Conservation (phyloP, 768 basidiomycete species). For the Podaxis pistillaris region DNA sequence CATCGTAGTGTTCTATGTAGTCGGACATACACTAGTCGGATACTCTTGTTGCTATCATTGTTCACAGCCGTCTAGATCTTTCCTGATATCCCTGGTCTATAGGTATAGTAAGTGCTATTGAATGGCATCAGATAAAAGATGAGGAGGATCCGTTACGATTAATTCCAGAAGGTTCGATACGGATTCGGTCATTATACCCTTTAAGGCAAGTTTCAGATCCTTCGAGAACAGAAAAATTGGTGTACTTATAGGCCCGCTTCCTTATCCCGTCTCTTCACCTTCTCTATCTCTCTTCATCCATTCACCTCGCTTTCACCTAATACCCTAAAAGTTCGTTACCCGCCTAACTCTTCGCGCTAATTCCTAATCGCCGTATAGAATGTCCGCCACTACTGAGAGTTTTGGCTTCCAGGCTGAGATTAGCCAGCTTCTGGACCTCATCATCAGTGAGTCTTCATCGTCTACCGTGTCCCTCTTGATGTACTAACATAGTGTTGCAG, state of each 20-base stretch:
- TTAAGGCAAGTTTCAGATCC: conserved; percentile 47
- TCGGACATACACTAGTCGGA: neutral
- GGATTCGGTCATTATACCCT: conserved; percentile 27
- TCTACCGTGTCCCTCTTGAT: neutral
- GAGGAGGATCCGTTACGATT: conserved; percentile 18
- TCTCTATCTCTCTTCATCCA: conserved; percentile 24
- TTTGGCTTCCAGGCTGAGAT: conserved; percentile 99
- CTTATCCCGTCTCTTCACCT: conserved; percentile 23
- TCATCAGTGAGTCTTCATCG: conserved; percentile 74
- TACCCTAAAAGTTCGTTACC: conserved; percentile 19
- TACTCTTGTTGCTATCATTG: neutral
- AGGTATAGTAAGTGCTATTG: neutral
- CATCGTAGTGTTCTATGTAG: conserved; percentile 18
- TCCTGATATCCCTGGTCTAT: neutral
- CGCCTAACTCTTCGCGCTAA: neutral
- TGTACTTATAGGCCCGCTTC: conserved; percentile 34
- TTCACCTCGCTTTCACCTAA: conserved; percentile 18
- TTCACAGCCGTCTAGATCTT: neutral
- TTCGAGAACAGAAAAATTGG: conserved; percentile 45
- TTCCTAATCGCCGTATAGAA: conserved; percentile 22
- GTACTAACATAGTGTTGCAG: conserved; percentile 35
- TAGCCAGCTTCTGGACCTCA: conserved; percentile 96
- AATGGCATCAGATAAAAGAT: conserved; percentile 13
- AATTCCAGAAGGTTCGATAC: conserved; percentile 44
- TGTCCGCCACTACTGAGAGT: conserved; percentile 70